Base-by-base conservation (phyloP, 2,329 filamentous ascomycete species). In the Arthrobotrys sphaeroides region DNA sequence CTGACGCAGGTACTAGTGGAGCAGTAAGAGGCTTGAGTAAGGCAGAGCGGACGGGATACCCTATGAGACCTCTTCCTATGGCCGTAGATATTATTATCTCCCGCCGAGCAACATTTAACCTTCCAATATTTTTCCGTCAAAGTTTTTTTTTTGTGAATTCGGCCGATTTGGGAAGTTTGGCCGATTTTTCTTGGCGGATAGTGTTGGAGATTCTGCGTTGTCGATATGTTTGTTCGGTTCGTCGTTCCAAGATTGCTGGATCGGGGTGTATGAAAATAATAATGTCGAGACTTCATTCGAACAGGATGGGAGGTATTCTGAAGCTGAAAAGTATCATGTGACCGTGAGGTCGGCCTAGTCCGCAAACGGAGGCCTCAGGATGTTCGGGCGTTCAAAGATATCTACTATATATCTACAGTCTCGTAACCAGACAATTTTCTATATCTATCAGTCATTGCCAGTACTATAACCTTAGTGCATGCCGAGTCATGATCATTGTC, bases 1-100 rank as follows among this genome's bases (percentile, higher is more conserved):
- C 64, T 26, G 38, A 68, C 51, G 33, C 18, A 18, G 22, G 64
- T 59, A 68, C 64, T 68, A 38, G 18, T 28, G 18, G 16, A 42
- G 5, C 64, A 55, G 43, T 68, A 68, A 45, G 64, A 68, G 64
- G 64, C 45, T 68, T 68, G 22, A 33, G 51, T 68, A 59, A 59
- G 64, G 64, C 64, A 68, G 64, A 68, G 51, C 64, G 64, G 26
- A 68, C 64, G 64, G 64, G 64, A 68, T 68, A 59, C 64, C 64
- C 51, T 59, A 22, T 53, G 6, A 28, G 16, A 51, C 64, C 64
- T 59, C 64, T 45, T 68, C 43, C 64, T 59, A 38, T 68, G 64
- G 49, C 64, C 51, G 64, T 68, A 68, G 64, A 43, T 68, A 26
- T n/a, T 26, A 38, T 6, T 20, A 10, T n/a, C 24, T 26, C 16